These are phyloP conservation scores for Neurospora africana DNA, from an alignment of 495 filamentous ascomycete species.

Conservation along the genomic window DNA sequence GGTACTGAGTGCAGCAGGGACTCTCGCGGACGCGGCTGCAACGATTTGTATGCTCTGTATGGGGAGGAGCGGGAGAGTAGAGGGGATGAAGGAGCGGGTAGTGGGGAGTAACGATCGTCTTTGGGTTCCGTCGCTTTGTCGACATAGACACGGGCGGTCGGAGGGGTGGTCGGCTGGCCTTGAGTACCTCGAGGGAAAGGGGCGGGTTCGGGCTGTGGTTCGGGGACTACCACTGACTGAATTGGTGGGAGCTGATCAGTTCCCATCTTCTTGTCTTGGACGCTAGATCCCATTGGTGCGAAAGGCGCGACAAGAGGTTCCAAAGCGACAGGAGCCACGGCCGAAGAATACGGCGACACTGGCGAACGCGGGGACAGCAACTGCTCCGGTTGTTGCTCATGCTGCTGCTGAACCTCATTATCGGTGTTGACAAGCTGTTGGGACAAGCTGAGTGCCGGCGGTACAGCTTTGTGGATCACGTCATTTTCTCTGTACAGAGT, in stretches of 20 bases:
- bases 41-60: not conserved
- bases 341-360: not conserved
- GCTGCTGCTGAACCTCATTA: not conserved
- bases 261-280: too few species aligned
- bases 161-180: not conserved
- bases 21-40: not conserved
- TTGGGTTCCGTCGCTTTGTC: not conserved
- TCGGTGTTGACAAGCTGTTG: not conserved
- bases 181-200: not conserved
- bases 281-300: not conserved
- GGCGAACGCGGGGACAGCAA: not conserved
- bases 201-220: not conserved
- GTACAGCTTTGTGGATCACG: not conserved
- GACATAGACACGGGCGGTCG: not conserved
- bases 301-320: not conserved
- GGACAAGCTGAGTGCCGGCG: not conserved
- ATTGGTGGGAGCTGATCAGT: not conserved
- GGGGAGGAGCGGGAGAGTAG: not conserved
- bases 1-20: not conserved
- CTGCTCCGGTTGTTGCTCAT: not conserved
- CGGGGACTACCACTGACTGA: not conserved
- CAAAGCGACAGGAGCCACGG: not conserved
- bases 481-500: not conserved
- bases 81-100: not conserved
- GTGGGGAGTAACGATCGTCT: not conserved